Evolutionary conservation across 768 basidiomycete species (phyloP).

Genomic region (Podaxis carcinomalis): DNA sequence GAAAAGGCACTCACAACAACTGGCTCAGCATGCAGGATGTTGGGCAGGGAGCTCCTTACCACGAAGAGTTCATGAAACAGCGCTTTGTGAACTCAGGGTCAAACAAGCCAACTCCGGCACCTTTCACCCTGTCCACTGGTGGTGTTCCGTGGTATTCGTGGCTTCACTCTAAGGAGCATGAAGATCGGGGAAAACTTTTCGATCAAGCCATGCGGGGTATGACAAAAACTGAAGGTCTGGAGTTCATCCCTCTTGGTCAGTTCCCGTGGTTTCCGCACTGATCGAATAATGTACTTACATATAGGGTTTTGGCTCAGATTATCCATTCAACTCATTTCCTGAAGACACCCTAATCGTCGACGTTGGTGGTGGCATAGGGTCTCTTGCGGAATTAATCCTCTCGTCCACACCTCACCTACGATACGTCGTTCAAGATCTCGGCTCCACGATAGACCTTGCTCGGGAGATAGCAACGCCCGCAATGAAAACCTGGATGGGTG

Average conservation of each 20-base stretch:
- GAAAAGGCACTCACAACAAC: neutral
- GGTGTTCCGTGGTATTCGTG: neutral
- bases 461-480: neutral
- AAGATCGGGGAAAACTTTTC: neutral
- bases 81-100: neutral
- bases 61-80: neutral
- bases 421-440: neutral
- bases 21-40: neutral
- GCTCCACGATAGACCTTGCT: neutral
- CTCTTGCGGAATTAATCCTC: neutral
- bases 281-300: neutral
- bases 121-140: neutral
- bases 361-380: neutral
- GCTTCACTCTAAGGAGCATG: neutral
- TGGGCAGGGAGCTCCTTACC: neutral
- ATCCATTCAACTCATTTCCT: neutral
- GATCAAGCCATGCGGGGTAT: neutral
- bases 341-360: neutral
- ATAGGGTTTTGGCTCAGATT: neutral
- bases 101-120: neutral
- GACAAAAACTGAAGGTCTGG: neutral
- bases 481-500: neutral
- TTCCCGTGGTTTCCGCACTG: neutral
- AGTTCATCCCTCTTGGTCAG: neutral
- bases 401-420: neutral